These are phyloP conservation scores for Phyllachora maydis DNA, from an alignment of 2,329 filamentous ascomycete genomes.

Conservation along the genomic window DNA sequence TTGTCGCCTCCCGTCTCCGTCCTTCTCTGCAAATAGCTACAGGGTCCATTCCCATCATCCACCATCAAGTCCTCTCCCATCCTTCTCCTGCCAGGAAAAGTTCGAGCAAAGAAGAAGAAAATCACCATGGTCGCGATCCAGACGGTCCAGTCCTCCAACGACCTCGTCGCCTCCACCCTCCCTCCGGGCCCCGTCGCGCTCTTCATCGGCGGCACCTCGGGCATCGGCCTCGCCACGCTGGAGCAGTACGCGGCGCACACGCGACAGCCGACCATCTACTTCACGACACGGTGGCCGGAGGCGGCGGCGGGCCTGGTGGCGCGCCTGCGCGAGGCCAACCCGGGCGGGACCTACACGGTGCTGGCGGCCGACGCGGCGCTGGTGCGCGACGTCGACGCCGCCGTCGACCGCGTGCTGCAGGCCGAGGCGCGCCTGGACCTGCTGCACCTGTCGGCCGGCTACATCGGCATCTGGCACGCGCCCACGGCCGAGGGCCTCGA, in stretches of 20 bases:
- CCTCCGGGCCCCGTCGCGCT: slow-evolving; percentile 4
- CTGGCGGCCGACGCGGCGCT: slow-evolving; percentile 15
- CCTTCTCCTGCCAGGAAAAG: no score
- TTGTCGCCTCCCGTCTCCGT: no score
- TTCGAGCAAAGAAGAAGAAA: background rate
- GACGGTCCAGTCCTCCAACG: background rate
- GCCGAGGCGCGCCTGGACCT: slow-evolving; percentile 13
- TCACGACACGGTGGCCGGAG: slow-evolving; percentile 15
- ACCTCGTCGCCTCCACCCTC: background rate
- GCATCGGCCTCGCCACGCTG: slow-evolving; percentile 22
- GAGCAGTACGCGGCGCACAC: slow-evolving; percentile 15
- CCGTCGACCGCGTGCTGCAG: slow-evolving; percentile 9
- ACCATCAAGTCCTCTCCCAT: no score
- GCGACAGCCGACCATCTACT: slow-evolving; percentile 17
- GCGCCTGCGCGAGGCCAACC: slow-evolving; percentile 14
- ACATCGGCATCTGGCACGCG: slow-evolving; percentile 11
- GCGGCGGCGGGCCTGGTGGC: slow-evolving; percentile 11
- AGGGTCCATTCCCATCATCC: no score
- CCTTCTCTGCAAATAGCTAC: no score
- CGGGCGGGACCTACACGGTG: slow-evolving; percentile 16
- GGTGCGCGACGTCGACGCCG: slow-evolving; percentile 11
- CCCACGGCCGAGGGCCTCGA: slow-evolving; percentile 32
- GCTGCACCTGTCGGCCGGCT: slow-evolving; percentile 15
- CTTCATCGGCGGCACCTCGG: slow-evolving; percentile 20
- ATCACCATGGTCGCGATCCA: slow-evolving; percentile 1